phyloP scores from a whole-genome alignment of 352 stramenopile species.

The Phytophthora tubulina region DNA sequence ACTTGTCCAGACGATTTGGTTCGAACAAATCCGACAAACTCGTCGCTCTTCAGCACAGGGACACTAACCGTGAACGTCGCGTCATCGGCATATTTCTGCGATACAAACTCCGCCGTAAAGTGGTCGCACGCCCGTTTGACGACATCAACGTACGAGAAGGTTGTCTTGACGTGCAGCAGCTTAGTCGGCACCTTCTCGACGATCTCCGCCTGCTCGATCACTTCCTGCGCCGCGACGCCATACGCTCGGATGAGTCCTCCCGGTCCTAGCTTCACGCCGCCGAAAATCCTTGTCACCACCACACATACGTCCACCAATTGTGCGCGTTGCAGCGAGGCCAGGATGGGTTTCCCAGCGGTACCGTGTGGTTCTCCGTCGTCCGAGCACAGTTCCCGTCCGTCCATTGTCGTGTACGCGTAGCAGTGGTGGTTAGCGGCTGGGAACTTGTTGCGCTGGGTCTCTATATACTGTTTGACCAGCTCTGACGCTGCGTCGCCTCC shows the following conservation, averaged over 20 bases:
- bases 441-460: conserved; percentile 52
- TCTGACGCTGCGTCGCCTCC: conserved; percentile 38
- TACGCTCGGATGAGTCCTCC: conserved; percentile 83
- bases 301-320: conserved; percentile 78
- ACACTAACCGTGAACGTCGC: conserved; percentile 61
- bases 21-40: conserved; percentile 50
- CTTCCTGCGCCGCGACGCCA: conserved; percentile 61
- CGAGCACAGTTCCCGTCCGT: conserved; percentile 67
- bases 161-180: conserved; percentile 40
- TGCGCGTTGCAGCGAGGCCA: conserved; percentile 62
- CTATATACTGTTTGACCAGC: conserved; percentile 60
- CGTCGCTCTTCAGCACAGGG: conserved; percentile 35
- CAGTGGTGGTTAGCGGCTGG: conserved; percentile 79
- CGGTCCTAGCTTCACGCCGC: conserved; percentile 75
- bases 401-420: conserved; percentile 69
- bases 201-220: conserved; percentile 63
- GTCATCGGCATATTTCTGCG: conserved; percentile 44
- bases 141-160: conserved; percentile 47
- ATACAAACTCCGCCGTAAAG: conserved; percentile 54
- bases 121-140: conserved; percentile 61
- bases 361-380: conserved; percentile 83
- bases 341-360: conserved; percentile 75
- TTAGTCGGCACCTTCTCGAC: conserved; percentile 61
- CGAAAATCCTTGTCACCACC: conserved; percentile 80
- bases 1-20: conserved; percentile 62